These are phyloP conservation scores for Fusarium sp. DNA, from an alignment of 2,329 filamentous ascomycete genomes.

Conservation along the genomic window DNA sequence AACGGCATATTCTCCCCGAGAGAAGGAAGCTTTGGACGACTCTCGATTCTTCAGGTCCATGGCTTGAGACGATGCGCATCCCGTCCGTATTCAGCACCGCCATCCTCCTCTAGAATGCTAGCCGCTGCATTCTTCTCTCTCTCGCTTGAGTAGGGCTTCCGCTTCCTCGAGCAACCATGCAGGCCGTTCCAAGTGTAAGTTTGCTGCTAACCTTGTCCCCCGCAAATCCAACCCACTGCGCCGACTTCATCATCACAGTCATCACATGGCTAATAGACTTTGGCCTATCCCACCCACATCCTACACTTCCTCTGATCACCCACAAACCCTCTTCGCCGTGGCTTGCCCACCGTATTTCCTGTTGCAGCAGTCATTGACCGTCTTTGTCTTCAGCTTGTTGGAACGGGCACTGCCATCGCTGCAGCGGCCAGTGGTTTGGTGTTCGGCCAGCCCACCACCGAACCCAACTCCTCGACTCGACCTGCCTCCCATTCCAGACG, in stretches of 20 bases:
- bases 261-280: conserved; percentile 43
- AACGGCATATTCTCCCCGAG: conserved; percentile 22
- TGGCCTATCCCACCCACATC: conserved; percentile 38
- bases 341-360: conserved; percentile 34
- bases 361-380: conserved; percentile 39
- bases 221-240: conserved; percentile 34
- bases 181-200: conserved; percentile 66
- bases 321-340: conserved; percentile 38
- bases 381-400: conserved; percentile 63
- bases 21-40: conserved; percentile 21
- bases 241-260: conserved; percentile 39
- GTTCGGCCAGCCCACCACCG: conserved; percentile 66
- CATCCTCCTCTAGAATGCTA: conserved; percentile 51
- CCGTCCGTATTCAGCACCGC: conserved; percentile 45
- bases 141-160: conserved; percentile 54
- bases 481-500: conserved; percentile 46
- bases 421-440: conserved; percentile 70
- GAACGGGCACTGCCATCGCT: conserved; percentile 71
- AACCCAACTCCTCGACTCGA: conserved; percentile 51
- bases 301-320: conserved; percentile 26
- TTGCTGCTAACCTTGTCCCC: conserved; percentile 40
- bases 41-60: conserved; percentile 38
- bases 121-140: conserved; percentile 50
- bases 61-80: conserved; percentile 49
- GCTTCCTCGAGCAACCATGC: conserved; percentile 60